These are phyloP conservation scores for Colletotrichum liriopes DNA, from an alignment of 2,329 filamentous ascomycete genomes.

Conservation along the genomic window DNA sequence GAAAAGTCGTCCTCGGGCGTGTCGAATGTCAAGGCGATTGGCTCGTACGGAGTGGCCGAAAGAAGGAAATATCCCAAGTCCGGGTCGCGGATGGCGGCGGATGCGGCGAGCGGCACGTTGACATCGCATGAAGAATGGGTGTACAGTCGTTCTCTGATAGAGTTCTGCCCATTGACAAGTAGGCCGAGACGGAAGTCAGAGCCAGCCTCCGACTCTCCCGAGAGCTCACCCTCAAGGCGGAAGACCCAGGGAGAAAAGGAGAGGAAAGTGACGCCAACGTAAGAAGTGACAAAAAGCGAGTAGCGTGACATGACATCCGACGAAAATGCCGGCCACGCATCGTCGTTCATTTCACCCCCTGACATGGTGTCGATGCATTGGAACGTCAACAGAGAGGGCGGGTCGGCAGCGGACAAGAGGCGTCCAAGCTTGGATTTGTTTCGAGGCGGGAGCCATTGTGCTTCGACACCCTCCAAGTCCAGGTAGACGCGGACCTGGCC, in stretches of 20 bases:
- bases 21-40: constrained; percentile 73
- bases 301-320: constrained; percentile 74
- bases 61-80: constrained; percentile 77
- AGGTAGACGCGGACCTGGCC: constrained; percentile 75
- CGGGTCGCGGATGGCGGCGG: constrained; percentile 70
- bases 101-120: constrained; percentile 67
- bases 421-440: constrained; percentile 64
- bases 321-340: constrained; percentile 76
- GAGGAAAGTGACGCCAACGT: constrained; percentile 72
- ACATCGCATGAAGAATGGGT: constrained; percentile 65
- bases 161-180: constrained; percentile 71
- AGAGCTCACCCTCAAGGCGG: constrained; percentile 73
- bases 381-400: constrained; percentile 71
- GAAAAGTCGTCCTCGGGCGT: constrained; percentile 67
- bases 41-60: constrained; percentile 71
- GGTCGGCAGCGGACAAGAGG: constrained; percentile 54
- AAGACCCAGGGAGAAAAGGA: constrained; percentile 76
- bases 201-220: constrained; percentile 69
- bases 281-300: constrained; percentile 74
- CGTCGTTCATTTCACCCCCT: constrained; percentile 67
- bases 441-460: constrained; percentile 76
- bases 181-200: constrained; percentile 75
- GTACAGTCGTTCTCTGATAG: constrained; percentile 70
- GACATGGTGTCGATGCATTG: constrained; percentile 75
- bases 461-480: constrained; percentile 74